phyloP scores from a whole-genome alignment of 129 eudicot genomes.

The Tagetes erecta region DNA sequence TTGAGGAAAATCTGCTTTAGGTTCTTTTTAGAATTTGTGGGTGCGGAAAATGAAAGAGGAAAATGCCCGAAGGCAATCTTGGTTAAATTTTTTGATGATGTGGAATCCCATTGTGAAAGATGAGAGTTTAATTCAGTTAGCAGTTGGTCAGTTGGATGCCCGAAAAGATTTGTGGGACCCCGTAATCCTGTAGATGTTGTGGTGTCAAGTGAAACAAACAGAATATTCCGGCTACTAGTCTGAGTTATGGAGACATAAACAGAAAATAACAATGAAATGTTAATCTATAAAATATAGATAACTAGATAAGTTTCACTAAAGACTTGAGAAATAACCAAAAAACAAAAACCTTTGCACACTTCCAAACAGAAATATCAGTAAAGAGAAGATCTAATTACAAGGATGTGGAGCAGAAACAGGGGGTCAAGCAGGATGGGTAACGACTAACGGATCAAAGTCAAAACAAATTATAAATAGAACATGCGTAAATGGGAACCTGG shows the following conservation, averaged over 20 bases:
- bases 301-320: not conserved
- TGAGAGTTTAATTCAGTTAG: conserved; percentile 61
- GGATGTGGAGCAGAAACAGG: not conserved
- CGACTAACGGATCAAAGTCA: not conserved
- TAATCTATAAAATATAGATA: not conserved
- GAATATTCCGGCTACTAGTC: conserved; percentile 63
- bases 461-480: not conserved
- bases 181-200: conserved; percentile 71
- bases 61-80: conserved; percentile 85
- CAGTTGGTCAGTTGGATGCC: conserved; percentile 84
- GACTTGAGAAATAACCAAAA: not conserved
- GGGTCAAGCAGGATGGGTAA: not conserved
- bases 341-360: not conserved
- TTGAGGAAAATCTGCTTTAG: conserved; percentile 58
- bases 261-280: not conserved
- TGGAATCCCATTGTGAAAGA: conserved; percentile 72
- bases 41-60: conserved; percentile 85
- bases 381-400: conserved; percentile 4
- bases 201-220: conserved; percentile 84
- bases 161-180: conserved; percentile 94
- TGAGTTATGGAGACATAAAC: conserved; percentile 41
- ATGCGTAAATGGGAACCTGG: not conserved
- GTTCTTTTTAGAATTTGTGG: conserved; percentile 65
- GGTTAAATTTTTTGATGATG: conserved; percentile 47
- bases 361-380: not conserved